These are phyloP conservation scores for Fusarium sp. DNA, from an alignment of 2,329 filamentous ascomycete genomes.

Conservation along the genomic window DNA sequence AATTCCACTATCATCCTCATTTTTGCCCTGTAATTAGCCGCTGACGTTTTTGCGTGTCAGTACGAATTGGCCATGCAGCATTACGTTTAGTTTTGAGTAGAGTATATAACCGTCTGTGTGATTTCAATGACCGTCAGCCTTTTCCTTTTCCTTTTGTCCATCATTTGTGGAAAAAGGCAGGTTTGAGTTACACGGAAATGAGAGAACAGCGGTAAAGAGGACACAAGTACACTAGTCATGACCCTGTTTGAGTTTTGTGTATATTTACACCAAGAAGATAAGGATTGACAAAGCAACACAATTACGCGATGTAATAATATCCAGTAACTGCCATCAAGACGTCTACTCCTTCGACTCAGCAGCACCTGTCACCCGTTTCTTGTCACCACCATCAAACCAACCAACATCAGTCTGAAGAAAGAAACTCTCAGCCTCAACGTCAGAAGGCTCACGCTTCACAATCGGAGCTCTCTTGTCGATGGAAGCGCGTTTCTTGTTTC, in stretches of 20 bases:
- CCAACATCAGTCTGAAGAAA: not conserved
- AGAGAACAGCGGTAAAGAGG: no score
- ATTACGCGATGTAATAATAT: not conserved
- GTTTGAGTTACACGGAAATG: not conserved
- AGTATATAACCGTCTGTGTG: fast-evolving
- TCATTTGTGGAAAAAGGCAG: not conserved
- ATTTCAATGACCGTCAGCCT: not conserved
- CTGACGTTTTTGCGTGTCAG: not conserved
- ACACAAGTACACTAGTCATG: not conserved
- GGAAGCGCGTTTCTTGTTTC: not conserved
- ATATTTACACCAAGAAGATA: not conserved
- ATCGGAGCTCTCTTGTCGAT: not conserved
- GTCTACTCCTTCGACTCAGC: not conserved
- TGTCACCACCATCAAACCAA: not conserved
- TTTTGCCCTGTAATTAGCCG: not conserved
- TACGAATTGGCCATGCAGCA: no score
- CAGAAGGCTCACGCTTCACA: not conserved
- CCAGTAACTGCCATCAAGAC: no score
- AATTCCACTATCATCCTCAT: not conserved
- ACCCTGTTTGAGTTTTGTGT: not conserved
- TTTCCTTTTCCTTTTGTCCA: not conserved
- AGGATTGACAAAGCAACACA: no score
- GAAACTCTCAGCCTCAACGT: not conserved
- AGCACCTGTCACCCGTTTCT: not conserved
- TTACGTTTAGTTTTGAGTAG: no score